Base-by-base conservation (phyloP, 331 rosid genomes). In the Rosa hybrid region DNA sequence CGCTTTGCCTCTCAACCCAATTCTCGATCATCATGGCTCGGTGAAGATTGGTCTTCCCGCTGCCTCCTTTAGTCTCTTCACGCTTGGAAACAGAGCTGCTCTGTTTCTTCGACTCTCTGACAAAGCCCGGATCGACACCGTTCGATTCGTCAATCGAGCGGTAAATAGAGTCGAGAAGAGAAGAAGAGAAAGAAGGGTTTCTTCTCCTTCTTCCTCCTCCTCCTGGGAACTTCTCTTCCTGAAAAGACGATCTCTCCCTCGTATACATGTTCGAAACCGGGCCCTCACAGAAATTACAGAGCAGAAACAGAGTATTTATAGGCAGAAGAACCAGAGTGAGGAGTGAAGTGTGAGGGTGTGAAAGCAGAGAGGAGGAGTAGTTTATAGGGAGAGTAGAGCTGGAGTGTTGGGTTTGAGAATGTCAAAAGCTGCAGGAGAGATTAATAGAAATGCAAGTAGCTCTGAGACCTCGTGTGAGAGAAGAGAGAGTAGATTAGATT, bases 141-240 rank as follows among this genome's bases (percentile, higher is more conserved):
- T 86, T 75, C 17, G 92, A 62, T 70, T 90, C 87, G 71, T 91
- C 94, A 7, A 81, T 83, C 7, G 97, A 91, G 42, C 86, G 89
- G 85, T 84, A 90, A 80, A 91, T 87, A 49, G 92, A 71, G 64
- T 88, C 94, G 0, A 90, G 89, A 8, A 91, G 91, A 30, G 86
- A 77, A 51, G 96, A 88, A 77, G 96, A 91, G 87, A 91, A 91
- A 73, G 97, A 88, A 2, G 91, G 90, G 72, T 84, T 88, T 80
- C 97, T 90, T 69, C 88, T 88, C 71, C 92, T 86, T 39, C 88
- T 90, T 71, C 89, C 64, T 57, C 64, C 64, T 57, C 64, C 64
- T 12, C 54, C 54, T 7, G 30, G 88, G 85, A 34, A 76, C 9
- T 81, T 30, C 12, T 45, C 80, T 10, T 87, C 85, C 34, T 41